These are phyloP conservation scores for Oidiodendron maius DNA, from an alignment of 495 filamentous ascomycete genomes.

Conservation along the genomic window DNA sequence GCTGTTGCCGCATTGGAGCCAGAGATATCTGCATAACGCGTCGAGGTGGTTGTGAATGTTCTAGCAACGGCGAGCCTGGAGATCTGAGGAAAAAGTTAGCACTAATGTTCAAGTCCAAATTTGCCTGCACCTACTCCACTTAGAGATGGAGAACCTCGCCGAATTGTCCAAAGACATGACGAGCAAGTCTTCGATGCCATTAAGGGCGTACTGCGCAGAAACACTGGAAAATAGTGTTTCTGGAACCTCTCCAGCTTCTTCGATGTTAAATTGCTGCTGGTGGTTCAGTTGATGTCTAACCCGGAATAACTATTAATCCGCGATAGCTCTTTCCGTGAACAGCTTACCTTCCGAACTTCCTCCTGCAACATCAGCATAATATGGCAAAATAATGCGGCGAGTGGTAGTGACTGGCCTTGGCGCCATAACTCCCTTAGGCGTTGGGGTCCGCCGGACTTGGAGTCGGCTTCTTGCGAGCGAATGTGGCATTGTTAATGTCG, in stretches of 20 bases:
- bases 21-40: neutral
- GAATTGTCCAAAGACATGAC: conserved; percentile 14
- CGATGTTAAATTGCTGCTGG: too few species aligned
- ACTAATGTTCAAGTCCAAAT: too few species aligned
- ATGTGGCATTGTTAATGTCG: conserved; percentile 58
- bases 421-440: conserved; percentile 83
- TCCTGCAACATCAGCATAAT: neutral
- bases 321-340: too few species aligned
- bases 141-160: conserved; percentile 6
- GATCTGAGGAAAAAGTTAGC: conserved; percentile 2
- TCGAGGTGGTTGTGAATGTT: conserved; percentile 8
- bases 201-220: too few species aligned
- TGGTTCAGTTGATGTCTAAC: too few species aligned
- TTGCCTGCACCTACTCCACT: conserved; percentile 1
- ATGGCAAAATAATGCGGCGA: conserved; percentile 61
- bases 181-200: conserved; percentile 19
- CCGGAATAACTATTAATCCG: too few species aligned
- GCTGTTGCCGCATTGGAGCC: conserved; percentile 5
- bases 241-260: too few species aligned
- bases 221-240: too few species aligned
- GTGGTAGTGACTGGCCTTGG: conserved; percentile 95
- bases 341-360: too few species aligned
- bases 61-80: conserved; percentile 1
- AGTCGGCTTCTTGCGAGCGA: conserved; percentile 68
- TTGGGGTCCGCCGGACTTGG: conserved; percentile 78